Conservation (phyloP, 495 filamentous ascomycete species). For the Clavariopsis aquatica region DNA sequence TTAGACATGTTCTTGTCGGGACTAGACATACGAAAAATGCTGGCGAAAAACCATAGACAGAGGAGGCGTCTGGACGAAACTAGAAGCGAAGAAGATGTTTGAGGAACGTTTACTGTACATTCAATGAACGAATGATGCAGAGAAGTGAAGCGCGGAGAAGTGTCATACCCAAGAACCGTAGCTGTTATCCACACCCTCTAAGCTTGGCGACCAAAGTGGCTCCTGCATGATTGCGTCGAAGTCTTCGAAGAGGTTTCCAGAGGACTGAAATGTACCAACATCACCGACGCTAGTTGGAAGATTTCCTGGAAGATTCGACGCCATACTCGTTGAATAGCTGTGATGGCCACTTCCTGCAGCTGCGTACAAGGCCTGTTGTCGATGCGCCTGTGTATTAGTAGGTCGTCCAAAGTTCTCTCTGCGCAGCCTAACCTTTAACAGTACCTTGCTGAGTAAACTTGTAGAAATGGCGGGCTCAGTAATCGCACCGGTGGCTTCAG, state of each 20-base stretch:
- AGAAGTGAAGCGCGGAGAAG: neutral
- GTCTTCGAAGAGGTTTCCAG: slow-evolving; percentile 31
- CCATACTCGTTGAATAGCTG: slow-evolving; percentile 4
- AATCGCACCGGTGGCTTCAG: neutral
- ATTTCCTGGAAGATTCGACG: neutral
- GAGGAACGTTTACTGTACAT: neutral
- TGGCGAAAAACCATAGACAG: neutral
- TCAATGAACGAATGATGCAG: neutral
- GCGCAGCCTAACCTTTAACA: slow-evolving; percentile 2
- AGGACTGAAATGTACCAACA: slow-evolving; percentile 7
- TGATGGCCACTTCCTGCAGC: neutral
- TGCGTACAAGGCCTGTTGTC: slow-evolving; percentile 16
- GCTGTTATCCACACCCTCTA: slow-evolving; percentile 6
- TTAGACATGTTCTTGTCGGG: neutral
- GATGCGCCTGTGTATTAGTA: neutral
- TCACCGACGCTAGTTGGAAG: neutral
- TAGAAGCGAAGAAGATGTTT: neutral
- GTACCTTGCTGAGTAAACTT: slow-evolving; percentile 4
- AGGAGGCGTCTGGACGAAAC: neutral
- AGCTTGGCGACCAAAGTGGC: slow-evolving; percentile 17
- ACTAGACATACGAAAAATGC: neutral
- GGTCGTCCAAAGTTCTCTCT: neutral
- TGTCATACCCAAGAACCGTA: slow-evolving; percentile 30
- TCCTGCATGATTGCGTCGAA: slow-evolving; percentile 30
- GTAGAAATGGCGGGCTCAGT: slow-evolving; percentile 2